Evolutionary conservation across 2,329 filamentous ascomycete species (phyloP).

Genomic region (Penicillium decumbens): DNA sequence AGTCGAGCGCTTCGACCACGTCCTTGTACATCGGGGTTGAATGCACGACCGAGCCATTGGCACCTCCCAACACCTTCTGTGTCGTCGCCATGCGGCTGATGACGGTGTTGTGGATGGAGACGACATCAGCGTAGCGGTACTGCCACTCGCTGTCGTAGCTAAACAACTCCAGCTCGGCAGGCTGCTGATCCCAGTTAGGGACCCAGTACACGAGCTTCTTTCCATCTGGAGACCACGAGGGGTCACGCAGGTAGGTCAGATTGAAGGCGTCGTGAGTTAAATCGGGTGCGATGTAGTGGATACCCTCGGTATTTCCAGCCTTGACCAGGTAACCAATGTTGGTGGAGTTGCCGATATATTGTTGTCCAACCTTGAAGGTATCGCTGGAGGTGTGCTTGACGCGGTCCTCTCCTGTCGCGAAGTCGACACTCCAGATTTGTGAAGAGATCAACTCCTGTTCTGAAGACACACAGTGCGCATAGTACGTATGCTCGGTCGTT

Average conservation of each 20-base stretch:
- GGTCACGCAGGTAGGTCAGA: conserved; percentile 17
- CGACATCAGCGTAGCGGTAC: conserved; percentile 45
- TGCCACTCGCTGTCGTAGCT: conserved; percentile 42
- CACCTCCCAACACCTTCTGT: conserved; percentile 41
- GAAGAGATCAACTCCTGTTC: conserved; percentile 5
- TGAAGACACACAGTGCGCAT: conserved; percentile 30
- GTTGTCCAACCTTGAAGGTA: conserved; percentile 32
- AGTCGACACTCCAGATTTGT: conserved; percentile 36
- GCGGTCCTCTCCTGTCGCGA: conserved; percentile 36
- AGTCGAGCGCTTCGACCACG: conserved; percentile 26
- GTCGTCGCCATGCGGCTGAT: conserved; percentile 34
- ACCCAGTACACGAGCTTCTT: conserved; percentile 25
- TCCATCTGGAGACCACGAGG: conserved; percentile 37
- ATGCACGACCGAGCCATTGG: conserved; percentile 31
- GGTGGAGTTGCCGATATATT: conserved; percentile 28
- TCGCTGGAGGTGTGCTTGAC: conserved; percentile 26
- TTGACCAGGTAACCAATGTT: conserved; percentile 25
- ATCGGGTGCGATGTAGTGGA: conserved; percentile 26
- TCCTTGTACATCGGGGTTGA: conserved; percentile 28
- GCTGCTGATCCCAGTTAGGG: conserved; percentile 28
- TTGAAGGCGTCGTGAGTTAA: conserved; percentile 14
- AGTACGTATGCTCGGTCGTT: conserved; percentile 37
- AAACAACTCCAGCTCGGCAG: conserved; percentile 37
- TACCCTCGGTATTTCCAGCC: conserved; percentile 25
- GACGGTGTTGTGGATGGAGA: conserved; percentile 30